A percentile compares a stretch with the other conserved stretches of the same genome.
Conservation (phyloP, 257 asterid genomes). For the Sherardia arvensis region DNA sequence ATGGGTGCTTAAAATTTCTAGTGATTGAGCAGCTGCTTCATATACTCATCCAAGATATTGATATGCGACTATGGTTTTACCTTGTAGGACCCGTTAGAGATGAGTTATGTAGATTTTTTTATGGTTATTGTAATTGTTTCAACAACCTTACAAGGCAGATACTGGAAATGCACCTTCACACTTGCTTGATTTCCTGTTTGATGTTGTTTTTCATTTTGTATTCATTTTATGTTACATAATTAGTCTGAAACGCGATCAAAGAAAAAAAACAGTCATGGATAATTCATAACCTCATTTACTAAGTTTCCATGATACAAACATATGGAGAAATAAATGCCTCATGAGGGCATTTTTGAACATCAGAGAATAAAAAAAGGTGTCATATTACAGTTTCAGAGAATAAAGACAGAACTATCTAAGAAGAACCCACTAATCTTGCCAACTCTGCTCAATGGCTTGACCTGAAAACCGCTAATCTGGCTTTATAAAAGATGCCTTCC, state of each 20-base stretch:
- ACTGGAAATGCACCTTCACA: background rate
- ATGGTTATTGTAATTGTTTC: background rate
- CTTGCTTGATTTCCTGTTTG: background rate
- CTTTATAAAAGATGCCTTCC: constrained; percentile 25
- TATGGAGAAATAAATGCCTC: background rate
- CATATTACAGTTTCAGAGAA: constrained; percentile 8
- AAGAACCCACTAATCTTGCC: constrained; percentile 22
- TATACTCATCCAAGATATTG: background rate
- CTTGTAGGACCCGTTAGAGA: background rate
- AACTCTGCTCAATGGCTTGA: constrained; percentile 6
- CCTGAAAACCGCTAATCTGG: background rate
- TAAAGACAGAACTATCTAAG: constrained; percentile 20
- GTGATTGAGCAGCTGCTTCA: background rate
- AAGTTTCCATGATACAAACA: background rate
- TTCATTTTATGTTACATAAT: background rate
- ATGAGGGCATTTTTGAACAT: background rate
- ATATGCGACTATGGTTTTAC: background rate
- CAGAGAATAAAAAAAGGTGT: background rate
- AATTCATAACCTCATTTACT: no score
- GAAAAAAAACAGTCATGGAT: no score
- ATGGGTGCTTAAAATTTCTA: background rate
- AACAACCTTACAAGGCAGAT: background rate
- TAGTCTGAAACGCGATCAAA: no score
- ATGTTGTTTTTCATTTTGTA: background rate
- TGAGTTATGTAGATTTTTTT: no score